Base-by-base conservation (phyloP, 441 rosid genomes). In the Erodium moschatum region DNA sequence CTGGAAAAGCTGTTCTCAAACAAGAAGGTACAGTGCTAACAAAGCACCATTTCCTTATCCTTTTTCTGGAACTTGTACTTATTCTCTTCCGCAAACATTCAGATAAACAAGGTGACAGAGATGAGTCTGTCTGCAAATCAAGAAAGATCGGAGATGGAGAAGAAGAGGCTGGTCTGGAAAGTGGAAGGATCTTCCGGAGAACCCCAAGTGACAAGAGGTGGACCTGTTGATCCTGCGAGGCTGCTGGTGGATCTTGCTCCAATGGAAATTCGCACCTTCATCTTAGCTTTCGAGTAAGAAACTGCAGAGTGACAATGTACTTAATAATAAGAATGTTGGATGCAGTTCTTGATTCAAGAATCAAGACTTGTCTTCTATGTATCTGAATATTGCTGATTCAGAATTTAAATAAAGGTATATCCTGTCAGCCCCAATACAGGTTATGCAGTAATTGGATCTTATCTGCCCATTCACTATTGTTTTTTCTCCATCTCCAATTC, bases 1-100 rank as follows among this genome's bases (percentile, higher is more conserved):
- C 83, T 92, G 69, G 84, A 82, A 67, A 90, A 72, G 81, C 73
- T 95, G 31, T 90, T 95, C 40, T 78, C 89, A 4, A 42, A 77
- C 54, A 86, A 82, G 77, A 81, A 85, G 94, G 99, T 89, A 82
- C 29, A 11, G 0, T 21, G 24, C 11, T 20, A 61, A 9, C 8
- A 24, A 24, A 61, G 11, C 33, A 62, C 38, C 65, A 62, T 62
- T 62, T 12, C 16, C 8, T 62, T 62, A 27, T 62, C 13, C 24
- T 24, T 20, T 62, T 62, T 50, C 58, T 50, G 19, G 5, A n/a
- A 50, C 58, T 5, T 50, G 19, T 13, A 12, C 54, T 12, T 4
- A 15, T 52, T 24, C 64, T 61, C 31, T 61, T 61, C 15, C 33
- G 9, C n/a, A 38, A 29, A 54, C 56, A 56, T 72, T 70, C 80